Conservation (phyloP, 192 early-diverging fungal species). For the Podila clonocystis region DNA sequence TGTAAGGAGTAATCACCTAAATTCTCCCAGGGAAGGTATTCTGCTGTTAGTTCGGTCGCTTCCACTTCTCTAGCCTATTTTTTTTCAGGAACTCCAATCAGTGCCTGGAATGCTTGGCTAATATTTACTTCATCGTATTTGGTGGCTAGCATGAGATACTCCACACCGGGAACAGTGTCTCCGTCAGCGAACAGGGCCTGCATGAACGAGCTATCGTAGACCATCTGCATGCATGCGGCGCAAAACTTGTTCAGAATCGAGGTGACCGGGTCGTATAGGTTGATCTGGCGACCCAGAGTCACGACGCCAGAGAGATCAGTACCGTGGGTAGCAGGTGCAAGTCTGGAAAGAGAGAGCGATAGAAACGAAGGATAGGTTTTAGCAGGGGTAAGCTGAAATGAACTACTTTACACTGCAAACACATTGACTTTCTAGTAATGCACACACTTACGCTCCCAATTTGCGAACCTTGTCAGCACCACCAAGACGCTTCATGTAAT, state of each 20-base stretch:
- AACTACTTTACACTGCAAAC: neutral
- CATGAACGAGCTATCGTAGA: slow-evolving; percentile 1
- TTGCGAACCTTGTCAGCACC: slow-evolving; percentile 10
- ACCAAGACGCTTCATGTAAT: slow-evolving; percentile 11
- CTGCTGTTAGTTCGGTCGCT: neutral
- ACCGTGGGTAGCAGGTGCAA: neutral
- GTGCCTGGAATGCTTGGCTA: too few relatives aligned
- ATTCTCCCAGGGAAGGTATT: neutral
- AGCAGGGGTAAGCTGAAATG: neutral
- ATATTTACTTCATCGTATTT: neutral
- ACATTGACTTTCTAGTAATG: neutral
- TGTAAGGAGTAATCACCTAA: slow-evolving; percentile 13
- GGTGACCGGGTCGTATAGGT: slow-evolving; percentile 5
- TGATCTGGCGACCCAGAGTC: neutral
- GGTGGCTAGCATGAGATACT: slow-evolving; percentile 10
- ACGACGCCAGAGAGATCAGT: neutral
- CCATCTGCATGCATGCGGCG: neutral
- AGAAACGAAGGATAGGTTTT: neutral
- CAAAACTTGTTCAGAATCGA: slow-evolving; percentile 5
- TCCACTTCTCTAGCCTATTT: too few relatives aligned
- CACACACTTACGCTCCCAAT: neutral
- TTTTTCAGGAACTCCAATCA: too few relatives aligned
- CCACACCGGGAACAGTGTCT: slow-evolving; percentile 13
- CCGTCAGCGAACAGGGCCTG: neutral
- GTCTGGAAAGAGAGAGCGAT: neutral